Percentiles rank a stretch among this genome's conserved stretches.
phyloP scores from a whole-genome alignment of 2,329 filamentous ascomycete genomes.

The Arthroderma uncinatum region DNA sequence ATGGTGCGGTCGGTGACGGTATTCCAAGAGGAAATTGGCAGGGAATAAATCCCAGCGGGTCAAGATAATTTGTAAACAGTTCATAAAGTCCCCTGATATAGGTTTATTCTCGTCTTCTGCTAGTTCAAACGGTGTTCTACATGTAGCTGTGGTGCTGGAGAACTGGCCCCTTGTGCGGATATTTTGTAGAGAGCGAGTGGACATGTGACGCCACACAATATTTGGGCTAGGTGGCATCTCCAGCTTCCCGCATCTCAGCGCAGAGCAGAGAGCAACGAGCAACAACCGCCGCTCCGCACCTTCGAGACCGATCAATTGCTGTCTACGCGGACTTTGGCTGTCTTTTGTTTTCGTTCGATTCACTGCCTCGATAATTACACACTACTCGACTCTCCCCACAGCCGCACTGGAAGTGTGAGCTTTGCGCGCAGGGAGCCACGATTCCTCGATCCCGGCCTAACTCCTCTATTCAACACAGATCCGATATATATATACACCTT shows the following conservation, averaged over 20 bases:
- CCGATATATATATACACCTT: not conserved
- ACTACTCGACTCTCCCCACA: not conserved
- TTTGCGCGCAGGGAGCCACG: not conserved
- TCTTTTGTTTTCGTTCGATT: not conserved
- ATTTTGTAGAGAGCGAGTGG: not conserved
- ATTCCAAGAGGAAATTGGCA: not conserved
- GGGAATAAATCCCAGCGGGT: not conserved
- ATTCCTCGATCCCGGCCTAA: not conserved
- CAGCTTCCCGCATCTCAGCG: not conserved
- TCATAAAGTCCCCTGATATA: not conserved
- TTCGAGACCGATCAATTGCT: not conserved
- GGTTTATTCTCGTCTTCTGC: not conserved
- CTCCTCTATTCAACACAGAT: not conserved
- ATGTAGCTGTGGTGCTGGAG: not conserved
- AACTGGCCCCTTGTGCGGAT: not conserved
- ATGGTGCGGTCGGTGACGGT: not conserved
- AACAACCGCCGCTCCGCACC: not conserved
- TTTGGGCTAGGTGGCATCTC: conserved; percentile 1
- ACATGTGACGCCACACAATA: not conserved
- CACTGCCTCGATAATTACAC: not conserved
- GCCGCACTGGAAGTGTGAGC: not conserved
- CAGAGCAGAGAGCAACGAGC: not conserved
- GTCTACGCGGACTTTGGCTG: not conserved
- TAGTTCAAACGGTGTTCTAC: too few relatives aligned
- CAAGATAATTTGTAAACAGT: not conserved